Evolutionary conservation across 2,329 filamentous ascomycete species (phyloP).

Genomic region (Pseudogymnoascus sp.): DNA sequence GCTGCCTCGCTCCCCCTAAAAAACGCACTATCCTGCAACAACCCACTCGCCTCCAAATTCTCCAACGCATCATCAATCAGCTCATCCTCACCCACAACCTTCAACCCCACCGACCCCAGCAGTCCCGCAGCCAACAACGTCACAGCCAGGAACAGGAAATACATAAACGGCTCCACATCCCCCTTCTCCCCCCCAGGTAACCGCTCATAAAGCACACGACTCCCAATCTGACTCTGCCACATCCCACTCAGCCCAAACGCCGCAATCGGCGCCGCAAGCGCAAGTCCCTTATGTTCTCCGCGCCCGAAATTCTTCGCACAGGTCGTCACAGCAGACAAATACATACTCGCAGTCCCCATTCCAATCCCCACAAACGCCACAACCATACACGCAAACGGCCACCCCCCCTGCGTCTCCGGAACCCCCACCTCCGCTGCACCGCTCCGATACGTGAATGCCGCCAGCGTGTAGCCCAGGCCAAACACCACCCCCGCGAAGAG

Average conservation of each 20-base stretch:
- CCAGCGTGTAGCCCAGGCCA: slow-evolving; percentile 72
- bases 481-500: slow-evolving; percentile 68
- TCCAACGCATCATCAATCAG: slow-evolving; percentile 87
- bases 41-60: slow-evolving; percentile 80
- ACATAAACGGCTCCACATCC: slow-evolving; percentile 69
- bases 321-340: slow-evolving; percentile 83
- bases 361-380: slow-evolving; percentile 78
- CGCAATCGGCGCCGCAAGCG: slow-evolving; percentile 83
- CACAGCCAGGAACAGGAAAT: slow-evolving; percentile 77
- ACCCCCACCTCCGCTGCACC: slow-evolving; percentile 39
- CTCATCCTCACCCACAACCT: slow-evolving; percentile 75
- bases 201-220: slow-evolving; percentile 65
- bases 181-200: slow-evolving; percentile 55
- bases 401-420: slow-evolving; percentile 37
- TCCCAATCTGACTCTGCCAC: slow-evolving; percentile 89
- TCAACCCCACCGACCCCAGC: slow-evolving; percentile 65
- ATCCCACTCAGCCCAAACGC: slow-evolving; percentile 90
- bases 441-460: slow-evolving; percentile 67
- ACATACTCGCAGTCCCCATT: slow-evolving; percentile 79
- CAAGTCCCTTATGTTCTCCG: slow-evolving; percentile 78
- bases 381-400: slow-evolving; percentile 78
- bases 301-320: slow-evolving; percentile 97
- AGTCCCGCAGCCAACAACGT: slow-evolving; percentile 65
- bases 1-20: slow-evolving; percentile 40
- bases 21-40: slow-evolving; percentile 68